A percentile compares a stretch with the other conserved stretches of the same genome.
Conservation (phyloP, 2,329 filamentous ascomycete genomes). For the Helminthosporium solani region DNA sequence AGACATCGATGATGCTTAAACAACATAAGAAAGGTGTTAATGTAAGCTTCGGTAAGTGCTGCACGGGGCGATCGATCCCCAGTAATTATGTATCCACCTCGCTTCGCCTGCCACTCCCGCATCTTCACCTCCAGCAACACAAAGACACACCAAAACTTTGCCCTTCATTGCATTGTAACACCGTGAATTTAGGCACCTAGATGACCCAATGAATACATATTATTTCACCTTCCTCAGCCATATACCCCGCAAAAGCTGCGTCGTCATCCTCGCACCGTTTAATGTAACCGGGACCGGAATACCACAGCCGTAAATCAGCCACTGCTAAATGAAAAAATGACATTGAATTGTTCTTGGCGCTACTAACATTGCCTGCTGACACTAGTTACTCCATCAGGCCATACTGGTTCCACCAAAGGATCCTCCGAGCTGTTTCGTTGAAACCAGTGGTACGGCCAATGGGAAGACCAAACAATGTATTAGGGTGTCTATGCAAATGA, state of each 20-base stretch:
- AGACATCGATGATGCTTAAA: too few relatives aligned
- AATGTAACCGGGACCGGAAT: conserved; percentile 9
- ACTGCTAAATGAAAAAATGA: conserved; percentile 13
- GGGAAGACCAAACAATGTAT: background rate
- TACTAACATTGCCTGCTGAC: conserved; percentile 6
- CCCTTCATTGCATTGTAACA: background rate
- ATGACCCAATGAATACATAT: background rate
- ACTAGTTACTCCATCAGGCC: conserved; percentile 7
- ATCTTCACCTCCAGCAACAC: too few relatives aligned
- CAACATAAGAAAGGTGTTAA: too few relatives aligned
- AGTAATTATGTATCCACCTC: too few relatives aligned
- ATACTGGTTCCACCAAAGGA: background rate
- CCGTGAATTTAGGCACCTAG: background rate
- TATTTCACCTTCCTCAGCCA: background rate
- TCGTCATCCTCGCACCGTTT: conserved; percentile 11
- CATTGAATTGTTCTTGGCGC: conserved; percentile 1
- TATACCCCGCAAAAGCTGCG: conserved; percentile 10
- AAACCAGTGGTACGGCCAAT: conserved; percentile 5
- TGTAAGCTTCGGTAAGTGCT: too few relatives aligned
- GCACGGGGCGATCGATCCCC: too few relatives aligned
- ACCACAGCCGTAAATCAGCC: conserved; percentile 16
- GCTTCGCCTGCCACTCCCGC: background rate
- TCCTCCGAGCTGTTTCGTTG: conserved; percentile 7
- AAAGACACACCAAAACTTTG: too few relatives aligned
- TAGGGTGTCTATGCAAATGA: conserved; percentile 6